Evolutionary conservation across 768 basidiomycete species (phyloP).

Genomic region (Obba rivulosa): DNA sequence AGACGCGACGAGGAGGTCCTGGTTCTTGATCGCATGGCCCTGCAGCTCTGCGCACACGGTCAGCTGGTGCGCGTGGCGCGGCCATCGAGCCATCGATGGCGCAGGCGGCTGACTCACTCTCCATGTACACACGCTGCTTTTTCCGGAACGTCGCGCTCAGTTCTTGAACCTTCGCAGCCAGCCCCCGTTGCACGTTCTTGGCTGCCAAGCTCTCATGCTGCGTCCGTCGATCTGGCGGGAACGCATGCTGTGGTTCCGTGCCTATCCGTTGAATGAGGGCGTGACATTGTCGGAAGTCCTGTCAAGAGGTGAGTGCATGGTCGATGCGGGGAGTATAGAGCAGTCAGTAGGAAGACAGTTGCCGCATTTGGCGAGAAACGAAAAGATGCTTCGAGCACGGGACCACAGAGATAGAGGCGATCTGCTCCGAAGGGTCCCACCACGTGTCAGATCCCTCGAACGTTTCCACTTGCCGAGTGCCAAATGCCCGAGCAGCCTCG

Average conservation of each 20-base stretch:
- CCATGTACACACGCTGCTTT: constrained; percentile 98
- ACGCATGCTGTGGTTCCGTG: constrained; percentile 48
- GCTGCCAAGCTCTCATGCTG: constrained; percentile 61
- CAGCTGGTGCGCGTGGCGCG: constrained; percentile 7
- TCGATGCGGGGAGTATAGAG: not conserved
- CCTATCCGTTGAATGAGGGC: constrained; percentile 73
- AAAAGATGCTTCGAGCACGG: not conserved
- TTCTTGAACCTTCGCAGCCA: constrained; percentile 96
- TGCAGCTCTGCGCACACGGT: constrained; percentile 62
- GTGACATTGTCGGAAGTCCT: constrained; percentile 39
- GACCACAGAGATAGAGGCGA: too few species aligned
- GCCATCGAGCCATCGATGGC: constrained; percentile 6
- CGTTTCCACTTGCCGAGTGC: too few species aligned
- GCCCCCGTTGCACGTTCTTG: constrained; percentile 91
- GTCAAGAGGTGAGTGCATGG: not conserved
- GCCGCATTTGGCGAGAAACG: not conserved
- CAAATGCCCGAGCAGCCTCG: too few species aligned
- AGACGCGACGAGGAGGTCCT: constrained; percentile 88
- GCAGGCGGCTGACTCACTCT: constrained; percentile 59
- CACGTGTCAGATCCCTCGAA: too few species aligned
- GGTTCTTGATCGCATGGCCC: constrained; percentile 97
- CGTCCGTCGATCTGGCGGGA: constrained; percentile 47
- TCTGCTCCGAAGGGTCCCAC: too few species aligned
- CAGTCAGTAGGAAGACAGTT: constrained; percentile 4
- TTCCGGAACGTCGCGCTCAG: constrained; percentile 89